phyloP scores from a whole-genome alignment of 768 basidiomycete genomes.

The Boletus rufocinnamomeus region DNA sequence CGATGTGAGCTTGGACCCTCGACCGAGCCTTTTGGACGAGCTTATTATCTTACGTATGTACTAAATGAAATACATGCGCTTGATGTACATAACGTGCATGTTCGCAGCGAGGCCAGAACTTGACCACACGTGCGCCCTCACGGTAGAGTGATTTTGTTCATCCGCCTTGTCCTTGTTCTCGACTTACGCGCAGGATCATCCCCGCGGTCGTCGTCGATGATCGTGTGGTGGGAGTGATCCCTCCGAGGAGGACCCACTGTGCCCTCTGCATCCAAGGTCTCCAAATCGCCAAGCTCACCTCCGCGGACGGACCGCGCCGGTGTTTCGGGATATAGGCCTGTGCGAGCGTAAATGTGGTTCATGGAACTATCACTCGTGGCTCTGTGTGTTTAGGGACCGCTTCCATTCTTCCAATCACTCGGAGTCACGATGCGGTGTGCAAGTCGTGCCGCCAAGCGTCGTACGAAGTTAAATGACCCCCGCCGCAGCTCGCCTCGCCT shows the following conservation, averaged over 20 bases:
- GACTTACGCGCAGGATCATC: not conserved
- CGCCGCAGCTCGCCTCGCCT: conserved; percentile 25
- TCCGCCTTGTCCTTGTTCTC: not conserved
- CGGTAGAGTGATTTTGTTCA: not conserved
- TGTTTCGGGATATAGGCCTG: not conserved
- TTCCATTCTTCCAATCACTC: conserved; percentile 23
- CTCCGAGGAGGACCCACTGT: not conserved
- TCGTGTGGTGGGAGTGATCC: not conserved
- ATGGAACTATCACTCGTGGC: not conserved
- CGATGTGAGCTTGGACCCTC: not conserved
- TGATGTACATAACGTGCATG: conserved; percentile 17
- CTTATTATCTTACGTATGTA: conserved; percentile 12
- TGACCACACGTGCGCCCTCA: not conserved
- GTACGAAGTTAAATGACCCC: conserved; percentile 1
- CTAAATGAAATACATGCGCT: conserved; percentile 10
- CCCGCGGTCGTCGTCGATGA: conserved; percentile 2
- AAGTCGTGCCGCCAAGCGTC: conserved; percentile 4
- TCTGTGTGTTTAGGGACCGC: conserved; percentile 7
- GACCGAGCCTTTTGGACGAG: not conserved
- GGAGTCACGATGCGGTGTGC: conserved; percentile 19
- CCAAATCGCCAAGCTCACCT: conserved; percentile 2
- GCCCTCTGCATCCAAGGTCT: not conserved
- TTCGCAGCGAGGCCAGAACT: conserved; percentile 18
- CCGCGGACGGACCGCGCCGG: conserved; percentile 1
- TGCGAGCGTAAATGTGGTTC: not conserved